Conservation (phyloP, 768 basidiomycete genomes). For the Suillus spraguei region DNA sequence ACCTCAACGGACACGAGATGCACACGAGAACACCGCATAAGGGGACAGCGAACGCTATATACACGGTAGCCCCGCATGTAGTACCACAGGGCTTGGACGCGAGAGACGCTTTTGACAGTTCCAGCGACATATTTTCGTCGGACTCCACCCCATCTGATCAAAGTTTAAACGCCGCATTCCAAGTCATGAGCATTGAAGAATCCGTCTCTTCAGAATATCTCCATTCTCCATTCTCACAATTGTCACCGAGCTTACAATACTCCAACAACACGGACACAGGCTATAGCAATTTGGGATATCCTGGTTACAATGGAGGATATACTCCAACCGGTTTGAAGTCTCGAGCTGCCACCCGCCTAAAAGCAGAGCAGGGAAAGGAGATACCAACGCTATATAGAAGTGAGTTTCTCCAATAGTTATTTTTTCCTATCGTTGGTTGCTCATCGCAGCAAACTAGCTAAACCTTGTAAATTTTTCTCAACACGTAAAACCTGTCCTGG, state of each 20-base stretch:
- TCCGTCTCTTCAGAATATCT: neutral
- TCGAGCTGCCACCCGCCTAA: constrained; percentile 1
- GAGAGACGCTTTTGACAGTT: neutral
- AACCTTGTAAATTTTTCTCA: constrained; percentile 60
- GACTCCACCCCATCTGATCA: neutral
- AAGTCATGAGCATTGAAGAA: neutral
- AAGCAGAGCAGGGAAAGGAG: constrained; percentile 22
- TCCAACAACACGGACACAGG: neutral
- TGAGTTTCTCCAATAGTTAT: constrained; percentile 15
- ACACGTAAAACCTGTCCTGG: constrained; percentile 50
- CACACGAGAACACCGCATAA: neutral
- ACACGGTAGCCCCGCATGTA: neutral
- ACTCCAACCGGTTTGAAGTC: neutral
- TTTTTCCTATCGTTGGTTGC: neutral
- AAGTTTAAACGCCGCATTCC: neutral
- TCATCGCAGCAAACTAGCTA: constrained; percentile 42
- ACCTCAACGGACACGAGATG: neutral
- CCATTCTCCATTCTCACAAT: neutral
- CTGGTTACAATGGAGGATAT: neutral
- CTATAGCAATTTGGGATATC: neutral
- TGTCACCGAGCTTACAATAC: neutral
- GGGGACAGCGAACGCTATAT: neutral
- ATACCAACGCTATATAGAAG: constrained; percentile 32
- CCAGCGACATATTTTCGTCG: neutral
- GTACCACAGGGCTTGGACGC: neutral